Base-by-base conservation (phyloP, 768 basidiomycete genomes). In the Udeniomyces megalosporus region DNA sequence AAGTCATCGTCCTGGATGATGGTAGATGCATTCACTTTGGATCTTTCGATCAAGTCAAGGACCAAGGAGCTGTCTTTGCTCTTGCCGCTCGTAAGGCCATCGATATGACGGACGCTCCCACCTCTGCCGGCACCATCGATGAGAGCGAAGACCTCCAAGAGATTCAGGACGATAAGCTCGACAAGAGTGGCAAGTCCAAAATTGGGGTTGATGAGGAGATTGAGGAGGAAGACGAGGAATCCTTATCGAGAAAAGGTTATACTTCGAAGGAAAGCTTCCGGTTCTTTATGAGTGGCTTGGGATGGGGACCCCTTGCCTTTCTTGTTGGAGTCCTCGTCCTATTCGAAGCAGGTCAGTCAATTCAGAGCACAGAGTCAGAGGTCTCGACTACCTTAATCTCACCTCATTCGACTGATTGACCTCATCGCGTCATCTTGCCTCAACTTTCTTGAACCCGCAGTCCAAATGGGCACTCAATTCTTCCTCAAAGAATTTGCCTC, bases 1-100 rank as follows among this genome's bases (percentile, higher is more conserved):
- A 54, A 28, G 56, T 69, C 47, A 66, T 66, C 4, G 47, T 67
- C 38, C 58, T 69, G 15, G 42, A 67, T 29, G 35, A 49, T 20
- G 67, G 67, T 2, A 3, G 17, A 10, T 48, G 58, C 12, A 47
- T 58, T 10, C 64, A 69, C 62, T 60, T 64, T 32, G 67, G 67
- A 15, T 45, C 38, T 20, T 68, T 66, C 59, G 22, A 58, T 4
- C 50, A 67, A 15, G 59, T 67, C 7, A 22, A 38, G 17, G 31
- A 34, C 20, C n/a, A n/a, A 22, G 59, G 59, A 35, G 59, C 47
- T 14, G 49, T 29, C 15, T 60, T 50, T 35, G 49, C 51, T 8
- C 20, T 60, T 10, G 48, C 59, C 22, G 59, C 59, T 3, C 29
- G 24, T 2, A 17, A 28, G n/a, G 59, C 29, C 6, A 20, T 26